Evolutionary conservation across 2,329 filamentous ascomycete species (phyloP), one percentile per base, ranked within the genome.

Genomic region (Alternaria ethzedia): DNA sequence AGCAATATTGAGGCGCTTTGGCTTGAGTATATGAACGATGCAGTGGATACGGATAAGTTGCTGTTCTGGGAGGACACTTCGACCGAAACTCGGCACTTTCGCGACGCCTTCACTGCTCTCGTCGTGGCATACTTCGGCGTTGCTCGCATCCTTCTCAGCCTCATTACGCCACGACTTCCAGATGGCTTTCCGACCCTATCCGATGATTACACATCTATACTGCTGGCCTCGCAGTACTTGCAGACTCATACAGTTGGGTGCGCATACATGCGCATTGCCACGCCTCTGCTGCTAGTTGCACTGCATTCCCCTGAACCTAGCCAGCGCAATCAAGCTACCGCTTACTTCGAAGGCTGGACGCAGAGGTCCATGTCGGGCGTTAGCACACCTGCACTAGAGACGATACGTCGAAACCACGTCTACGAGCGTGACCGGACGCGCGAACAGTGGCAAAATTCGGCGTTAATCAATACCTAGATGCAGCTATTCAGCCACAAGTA

Each of bases 181-280:
- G 44, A 46, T 12, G 62, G 50, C 6, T 66, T 63, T 21, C 17
- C 55, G 1, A 63, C 70, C 21, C 54, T 65, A 15, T 63, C 43
- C 10, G 69, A 74, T 30, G 51, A 70, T 45, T 70, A 60, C 23
- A 36, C 46, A n/a, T 57, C 56, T 17, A 72, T 78, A 44, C 21
- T 78, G 13, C 59, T 72, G 12, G 71, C 66, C 12, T 69, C 72
- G 11, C 46, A 26, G n/a, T 72, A 69, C 54, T 50, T 76, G n/a
- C 56, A 68, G 5, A 62, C 65, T 5, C 43, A 67, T 15, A 65
- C 50, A 15, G 71, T 75, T 30, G 75, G 74, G 1, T 73, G 69
- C 52, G 71, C 74, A 30, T 76, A 73, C 36, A 78, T 76, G 71
- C 70, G 76, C 11, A 75, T 78, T 69, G 71, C 72, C 6, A 69